Base-by-base conservation (phyloP, 176 grass and related monocot genomes). In the Carex kokanica region DNA sequence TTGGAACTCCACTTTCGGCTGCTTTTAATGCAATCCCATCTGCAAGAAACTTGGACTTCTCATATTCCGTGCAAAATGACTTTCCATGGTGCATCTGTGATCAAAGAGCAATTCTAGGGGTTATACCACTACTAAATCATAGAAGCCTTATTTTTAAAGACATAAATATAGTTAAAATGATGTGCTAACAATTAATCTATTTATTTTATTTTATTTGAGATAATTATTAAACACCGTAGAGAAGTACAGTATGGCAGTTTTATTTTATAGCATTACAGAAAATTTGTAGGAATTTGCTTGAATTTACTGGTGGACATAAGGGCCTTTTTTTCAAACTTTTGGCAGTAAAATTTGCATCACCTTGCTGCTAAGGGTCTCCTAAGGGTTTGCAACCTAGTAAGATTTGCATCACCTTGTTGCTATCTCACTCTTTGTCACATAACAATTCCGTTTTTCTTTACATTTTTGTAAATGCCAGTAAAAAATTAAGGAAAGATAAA, bases 61-160 rank as follows among this genome's bases (percentile, higher is more conserved):
- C 96, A 83, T 98, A 93, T 79, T 98, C 93, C 14, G 96, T 98
- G 88, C 91, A 98, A 71, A 95, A 95, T 81, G 80, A 31, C 66
- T 95, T 95, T n/a, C 85, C 88, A 63, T 83, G 82, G 85, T 98
- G 91, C 70, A 91, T 78, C 93, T 95, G 92, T 62, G 82, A 86
- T 66, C 78, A 57, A 78, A 58, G 4, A 89, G 38, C 4, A 83
- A 88, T 8, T 82, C 10, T 74, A 32, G 12, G 12, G 4, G 14
- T 20, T 78, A 5, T 67, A 29, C 23, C 23, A 15, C 13, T 12
- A 21, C 58, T 9, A 64, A 64, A 63, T 62, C 36, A 38, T 10
- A 83, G 29, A 67, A 64, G 11, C 7, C 38, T 74, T 54, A 54
- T 29, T 16, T 29, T 6, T 31, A 13, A 45, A 47, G 80, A 3